Evolutionary conservation across 2,329 filamentous ascomycete genomes (phyloP), one percentile per base, ranked within the genome.

Genomic region (Hypocrella siamensis): DNA sequence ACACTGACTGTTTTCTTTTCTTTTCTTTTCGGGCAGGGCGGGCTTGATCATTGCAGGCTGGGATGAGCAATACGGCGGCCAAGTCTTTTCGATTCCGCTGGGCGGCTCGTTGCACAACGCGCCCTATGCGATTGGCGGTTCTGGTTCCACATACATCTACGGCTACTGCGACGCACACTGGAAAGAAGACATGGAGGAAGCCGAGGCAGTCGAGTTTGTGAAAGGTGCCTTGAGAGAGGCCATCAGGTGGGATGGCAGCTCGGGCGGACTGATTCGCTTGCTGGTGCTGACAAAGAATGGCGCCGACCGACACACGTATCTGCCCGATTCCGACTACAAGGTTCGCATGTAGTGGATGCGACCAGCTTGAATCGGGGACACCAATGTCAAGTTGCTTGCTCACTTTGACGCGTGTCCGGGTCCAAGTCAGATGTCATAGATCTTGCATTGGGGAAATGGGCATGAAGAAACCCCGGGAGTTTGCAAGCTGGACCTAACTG

Each of bases 211-310:
- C 42, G 60, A 76, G 26, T 98, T 98, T 49, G 90, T 98, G 54
- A 94, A 93, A 64, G 79, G 76, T 30, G 78, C 90, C 19, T 64
- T 98, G 51, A 66, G 74, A 49, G 88, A 98, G 67, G 90, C 90
- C 12, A 96, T 98, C 70, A 93, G 93, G 63, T 98, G 90, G 90
- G 90, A 98, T 54, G 90, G 90, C 41, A 94, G 86, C 65, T 96
- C 90, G 3, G 90, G 90, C 43, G 90, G 90, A 62, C 90, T 98
- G 38, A 98, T 98, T 49, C 76, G 90, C 46, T 84, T 98, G 82
- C 88, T 96, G 39, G 90, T 98, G 37, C 62, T 98, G 58, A 98
- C 88, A 40, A 76, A 75, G 47, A 75, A 80, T 51, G 90, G 90
- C 22, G 86, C 88, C 6, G 76, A 90, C 59, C 75, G 90, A 60